Conservation (phyloP, 1,139 yeast species). For the Saccharomyces pastorianus region DNA sequence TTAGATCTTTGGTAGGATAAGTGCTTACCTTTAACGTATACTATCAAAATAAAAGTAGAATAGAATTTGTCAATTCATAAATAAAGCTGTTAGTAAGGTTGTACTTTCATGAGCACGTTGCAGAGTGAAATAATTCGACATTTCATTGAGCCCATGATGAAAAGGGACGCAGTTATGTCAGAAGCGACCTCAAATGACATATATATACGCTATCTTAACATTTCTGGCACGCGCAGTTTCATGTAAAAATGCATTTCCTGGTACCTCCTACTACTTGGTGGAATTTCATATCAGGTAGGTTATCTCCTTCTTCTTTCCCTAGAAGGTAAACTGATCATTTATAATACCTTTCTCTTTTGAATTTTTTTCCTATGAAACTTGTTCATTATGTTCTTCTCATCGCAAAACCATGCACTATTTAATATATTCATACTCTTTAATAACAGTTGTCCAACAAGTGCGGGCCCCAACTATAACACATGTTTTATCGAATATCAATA, state of each 20-base stretch:
- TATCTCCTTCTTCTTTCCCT: too few species aligned
- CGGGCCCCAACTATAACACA: not conserved
- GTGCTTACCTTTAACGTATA: slow-evolving; percentile 99
- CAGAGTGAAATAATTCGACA: not conserved
- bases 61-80: not conserved
- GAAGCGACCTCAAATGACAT: too few species aligned
- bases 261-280: not conserved
- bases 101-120: slow-evolving; percentile 4
- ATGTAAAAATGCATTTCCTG: not conserved
- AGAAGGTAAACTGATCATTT: not conserved
- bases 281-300: not conserved
- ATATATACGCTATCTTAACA: not conserved
- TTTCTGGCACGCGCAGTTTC: not conserved
- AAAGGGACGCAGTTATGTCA: not conserved
- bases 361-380: not conserved
- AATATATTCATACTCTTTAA: not conserved
- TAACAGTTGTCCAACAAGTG: not conserved
- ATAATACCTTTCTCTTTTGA: not conserved
- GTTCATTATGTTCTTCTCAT: not conserved
- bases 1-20: slow-evolving; percentile 99
- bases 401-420: not conserved
- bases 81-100: slow-evolving; percentile 3
- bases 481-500: not conserved
- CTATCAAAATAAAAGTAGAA: slow-evolving; percentile 35
- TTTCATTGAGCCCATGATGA: not conserved